Percentiles rank a stretch among this genome's conserved stretches.
Evolutionary conservation across 148 eudicot genomes (phyloP).

Genomic region (Selenicereus undatus): DNA sequence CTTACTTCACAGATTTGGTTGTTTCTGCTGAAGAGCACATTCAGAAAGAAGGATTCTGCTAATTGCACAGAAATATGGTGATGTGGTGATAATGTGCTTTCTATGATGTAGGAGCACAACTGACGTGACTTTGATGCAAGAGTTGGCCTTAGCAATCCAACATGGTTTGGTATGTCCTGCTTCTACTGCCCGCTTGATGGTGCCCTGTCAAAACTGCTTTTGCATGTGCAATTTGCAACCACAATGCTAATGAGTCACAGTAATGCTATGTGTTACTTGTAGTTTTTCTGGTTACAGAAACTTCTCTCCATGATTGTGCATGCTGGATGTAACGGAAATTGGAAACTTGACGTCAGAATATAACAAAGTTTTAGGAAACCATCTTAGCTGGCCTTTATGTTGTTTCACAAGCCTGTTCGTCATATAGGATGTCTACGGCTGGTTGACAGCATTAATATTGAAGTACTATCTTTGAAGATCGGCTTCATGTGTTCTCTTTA

Average conservation of each 20-base stretch:
- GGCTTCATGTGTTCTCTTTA: too few relatives aligned
- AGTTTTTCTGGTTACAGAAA: neutral
- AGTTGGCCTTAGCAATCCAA: conserved; percentile 3
- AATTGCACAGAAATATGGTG: too few relatives aligned
- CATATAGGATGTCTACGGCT: too few relatives aligned
- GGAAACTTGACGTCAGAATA: neutral
- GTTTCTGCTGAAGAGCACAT: conserved; percentile 1
- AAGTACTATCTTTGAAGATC: neutral
- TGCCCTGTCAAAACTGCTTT: neutral
- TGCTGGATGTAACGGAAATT: neutral
- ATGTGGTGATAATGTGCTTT: too few relatives aligned
- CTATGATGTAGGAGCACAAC: too few relatives aligned
- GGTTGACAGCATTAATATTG: neutral
- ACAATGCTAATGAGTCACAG: neutral
- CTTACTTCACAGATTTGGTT: neutral
- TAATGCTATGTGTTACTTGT: neutral
- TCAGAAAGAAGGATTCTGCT: neutral
- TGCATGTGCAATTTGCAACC: neutral
- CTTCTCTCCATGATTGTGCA: neutral
- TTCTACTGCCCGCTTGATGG: neutral
- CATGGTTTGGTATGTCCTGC: conserved; percentile 19
- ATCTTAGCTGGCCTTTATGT: neutral
- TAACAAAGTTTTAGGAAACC: neutral
- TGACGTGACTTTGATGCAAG: neutral
- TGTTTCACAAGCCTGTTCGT: neutral